Percentiles rank a stretch among this genome's conserved stretches.
These are phyloP conservation scores for Talaromyces marneffei DNA, from an alignment of 2,329 filamentous ascomycete species.

Conservation along the genomic window DNA sequence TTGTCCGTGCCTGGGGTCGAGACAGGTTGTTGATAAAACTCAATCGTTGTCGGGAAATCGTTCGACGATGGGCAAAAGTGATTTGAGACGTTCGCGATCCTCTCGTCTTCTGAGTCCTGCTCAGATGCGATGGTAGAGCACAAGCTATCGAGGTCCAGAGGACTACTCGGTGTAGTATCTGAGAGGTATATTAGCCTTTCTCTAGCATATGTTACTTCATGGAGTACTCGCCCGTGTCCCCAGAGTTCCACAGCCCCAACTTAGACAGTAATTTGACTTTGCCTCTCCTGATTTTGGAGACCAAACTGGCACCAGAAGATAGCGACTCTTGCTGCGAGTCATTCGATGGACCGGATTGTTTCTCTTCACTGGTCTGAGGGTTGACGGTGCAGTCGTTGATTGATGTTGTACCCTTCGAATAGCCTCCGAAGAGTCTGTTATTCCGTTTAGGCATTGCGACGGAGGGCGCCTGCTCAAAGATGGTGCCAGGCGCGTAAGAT, in stretches of 20 bases:
- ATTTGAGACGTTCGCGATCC: neutral
- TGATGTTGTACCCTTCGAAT: constrained; percentile 22
- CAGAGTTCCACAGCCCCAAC: constrained; percentile 24
- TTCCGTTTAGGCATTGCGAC: constrained; percentile 16
- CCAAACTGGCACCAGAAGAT: neutral
- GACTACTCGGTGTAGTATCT: neutral
- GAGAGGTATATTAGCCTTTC: neutral
- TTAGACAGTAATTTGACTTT: constrained; percentile 35
- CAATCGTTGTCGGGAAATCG: neutral
- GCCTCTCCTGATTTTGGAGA: constrained; percentile 27
- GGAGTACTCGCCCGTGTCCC: neutral
- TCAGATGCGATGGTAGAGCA: neutral
- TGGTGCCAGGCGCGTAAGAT: neutral
- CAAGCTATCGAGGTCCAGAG: neutral
- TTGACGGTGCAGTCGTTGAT: constrained; percentile 18
- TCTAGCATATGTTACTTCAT: neutral
- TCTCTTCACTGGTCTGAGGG: constrained; percentile 15
- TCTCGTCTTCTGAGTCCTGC: neutral
- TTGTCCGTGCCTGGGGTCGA: neutral
- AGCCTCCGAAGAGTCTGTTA: constrained; percentile 20
- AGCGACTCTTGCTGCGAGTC: neutral
- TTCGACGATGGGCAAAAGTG: neutral
- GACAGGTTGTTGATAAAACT: neutral
- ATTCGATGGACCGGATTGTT: constrained; percentile 18
- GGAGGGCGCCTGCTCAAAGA: neutral